Base-by-base conservation (phyloP, 1,284 basidiomycete species). In the Heterobasidion annosum region DNA sequence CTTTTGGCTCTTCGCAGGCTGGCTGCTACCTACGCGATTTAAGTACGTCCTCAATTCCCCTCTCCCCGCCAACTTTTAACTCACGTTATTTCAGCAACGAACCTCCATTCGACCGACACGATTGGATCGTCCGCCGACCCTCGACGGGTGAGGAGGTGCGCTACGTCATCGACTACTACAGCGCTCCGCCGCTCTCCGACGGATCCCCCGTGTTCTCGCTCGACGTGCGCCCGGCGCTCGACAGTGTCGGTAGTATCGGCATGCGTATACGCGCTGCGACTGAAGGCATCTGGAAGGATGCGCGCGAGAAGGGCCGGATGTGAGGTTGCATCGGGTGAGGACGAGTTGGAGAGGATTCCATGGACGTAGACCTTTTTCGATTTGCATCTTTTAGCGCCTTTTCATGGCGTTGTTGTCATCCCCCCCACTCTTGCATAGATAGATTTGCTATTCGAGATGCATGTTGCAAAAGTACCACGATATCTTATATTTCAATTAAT, bases 41-140 rank as follows among this genome's bases (percentile, higher is more conserved):
- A 93, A 85, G 93, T 94, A 63, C 58, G 86, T 32, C 32, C 48
- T 19, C 16, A 12, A 18, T 19, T 15, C 56, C 37, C 37, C 18
- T 35, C 18, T 34, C 13, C 15, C 5, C 44, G 19, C 42, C 13
- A 34, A 10, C 18, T 34, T 35, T 43, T 19, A 34, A 48, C 32
- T 4, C 49, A 47, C 32, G 57, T 51, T 48, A 46, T 50, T 16
- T 9, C 64, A 97, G 92, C 69, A 76, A 83, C 37, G 88, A 94
- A 64, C 90, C 93, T 5, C 96, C 97, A 1, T 99, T 99, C 65
- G 96, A 99, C 68, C 85, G 96, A n/a, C 97, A 99, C 68, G 96
- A 99, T 73, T 99, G 97, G 97, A 73, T 97, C 52, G 80, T 99
- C 56, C 85, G 88, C 40, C 83, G 95, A 51, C 81, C 82, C 37